Base-by-base conservation (phyloP, 305 asterid species). In the Lippia alba region DNA sequence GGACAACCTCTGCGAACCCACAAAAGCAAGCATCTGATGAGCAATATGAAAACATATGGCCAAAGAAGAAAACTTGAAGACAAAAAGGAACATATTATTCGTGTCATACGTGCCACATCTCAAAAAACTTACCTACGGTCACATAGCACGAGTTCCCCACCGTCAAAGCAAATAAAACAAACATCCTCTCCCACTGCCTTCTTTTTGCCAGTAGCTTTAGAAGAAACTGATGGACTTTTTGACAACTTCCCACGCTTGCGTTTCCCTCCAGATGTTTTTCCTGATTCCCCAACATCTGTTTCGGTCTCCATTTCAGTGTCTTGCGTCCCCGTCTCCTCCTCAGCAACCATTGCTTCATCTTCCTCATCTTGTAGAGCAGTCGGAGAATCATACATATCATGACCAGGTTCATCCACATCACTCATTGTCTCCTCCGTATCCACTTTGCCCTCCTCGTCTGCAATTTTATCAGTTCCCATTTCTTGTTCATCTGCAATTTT, bases 101-200 rank as follows among this genome's bases (percentile, higher is more conserved):
- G 36, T 56, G 6, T 49, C 40, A 32, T 59, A 39, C 64, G 44
- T 66, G 20, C 64, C 62, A 65, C 46, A 32, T 51, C 64, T 53
- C 73, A 70, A 46, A 77, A 65, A 76, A 39, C 82, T 76, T 79
- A 95, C 99, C 98, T 85, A 15, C 96, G 91, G 76, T 90, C 97
- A 82, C 99, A 92, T 44, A 95, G 80, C 68, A 92, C 93, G n/a
- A 95, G 97, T 56, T 87, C 88, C 61, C 99, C 99, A 58, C 99
- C 99, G 80, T 95, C 98, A 74, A 95, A 95, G 91, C 99, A 95
- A 79, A 95, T 90, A 86, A 95, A 92, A 78, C 99, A 95, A 67
- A 95, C 98, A 74, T 95, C 98, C 69, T 95, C 98, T 45, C 83
- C 97, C 30, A 76, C 82, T 1, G 77, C 64, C 85, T 88, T 90